Conservation (phyloP, 768 basidiomycete species). For the Hypholoma sublateritium region DNA sequence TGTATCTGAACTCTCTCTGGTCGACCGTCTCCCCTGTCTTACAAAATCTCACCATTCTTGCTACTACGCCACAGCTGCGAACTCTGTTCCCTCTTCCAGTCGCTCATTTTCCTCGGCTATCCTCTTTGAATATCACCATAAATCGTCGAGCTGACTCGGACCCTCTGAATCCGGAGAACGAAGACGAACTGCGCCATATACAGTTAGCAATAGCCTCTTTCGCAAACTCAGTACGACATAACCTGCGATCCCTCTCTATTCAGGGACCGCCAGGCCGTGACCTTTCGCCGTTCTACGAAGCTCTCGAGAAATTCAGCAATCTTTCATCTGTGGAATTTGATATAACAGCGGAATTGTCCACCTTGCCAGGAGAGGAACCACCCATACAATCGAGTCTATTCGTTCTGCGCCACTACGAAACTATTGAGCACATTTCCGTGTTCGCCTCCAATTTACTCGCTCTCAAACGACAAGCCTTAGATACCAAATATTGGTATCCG, state of each 20-base stretch:
- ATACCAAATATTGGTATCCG: background rate
- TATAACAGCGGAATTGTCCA: background rate
- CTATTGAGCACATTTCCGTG: background rate
- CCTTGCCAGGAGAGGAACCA: background rate
- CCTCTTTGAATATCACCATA: background rate
- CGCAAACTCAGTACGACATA: background rate
- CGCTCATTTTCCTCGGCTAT: background rate
- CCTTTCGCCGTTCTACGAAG: background rate
- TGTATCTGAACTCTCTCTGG: background rate
- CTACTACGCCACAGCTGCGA: background rate
- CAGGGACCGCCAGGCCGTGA: background rate
- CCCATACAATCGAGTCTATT: background rate
- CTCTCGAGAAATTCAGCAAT: background rate
- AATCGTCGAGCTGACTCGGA: background rate
- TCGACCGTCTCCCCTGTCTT: background rate
- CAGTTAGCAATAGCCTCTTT: background rate
- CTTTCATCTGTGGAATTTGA: constrained; percentile 1
- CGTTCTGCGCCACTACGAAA: background rate
- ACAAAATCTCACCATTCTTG: background rate
- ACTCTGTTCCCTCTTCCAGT: background rate
- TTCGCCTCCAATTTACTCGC: background rate
- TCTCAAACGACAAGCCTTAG: background rate
- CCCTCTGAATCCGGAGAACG: background rate
- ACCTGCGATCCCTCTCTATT: constrained; percentile 2
- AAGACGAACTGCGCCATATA: background rate